Conservation (phyloP, 352 stramenopile genomes). For the Pythium plurisporium region DNA sequence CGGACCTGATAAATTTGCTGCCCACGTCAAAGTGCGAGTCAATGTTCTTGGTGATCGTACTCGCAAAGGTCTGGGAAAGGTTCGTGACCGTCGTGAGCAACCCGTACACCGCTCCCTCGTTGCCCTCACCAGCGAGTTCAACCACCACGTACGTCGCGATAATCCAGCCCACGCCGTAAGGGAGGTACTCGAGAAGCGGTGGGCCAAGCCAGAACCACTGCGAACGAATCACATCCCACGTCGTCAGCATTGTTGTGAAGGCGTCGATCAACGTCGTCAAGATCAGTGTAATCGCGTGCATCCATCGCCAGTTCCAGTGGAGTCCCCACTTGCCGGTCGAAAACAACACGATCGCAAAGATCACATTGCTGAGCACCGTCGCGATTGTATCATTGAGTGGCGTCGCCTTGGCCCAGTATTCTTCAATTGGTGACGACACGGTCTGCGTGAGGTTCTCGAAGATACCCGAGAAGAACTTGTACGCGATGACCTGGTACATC, state of each 20-base stretch:
- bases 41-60: slow-evolving; percentile 25
- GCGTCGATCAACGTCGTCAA: slow-evolving; percentile 25
- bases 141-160: slow-evolving; percentile 21
- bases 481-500: slow-evolving; percentile 17
- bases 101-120: slow-evolving; percentile 27
- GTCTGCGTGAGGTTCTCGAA: slow-evolving; percentile 13
- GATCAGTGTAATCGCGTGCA: slow-evolving; percentile 23
- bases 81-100: slow-evolving; percentile 24
- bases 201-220: slow-evolving; percentile 39
- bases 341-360: slow-evolving; percentile 15
- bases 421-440: slow-evolving; percentile 1
- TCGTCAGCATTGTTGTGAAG: slow-evolving; percentile 24
- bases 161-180: slow-evolving; percentile 23
- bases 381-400: slow-evolving; percentile 22
- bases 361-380: slow-evolving; percentile 10
- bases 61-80: slow-evolving; percentile 19
- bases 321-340: slow-evolving; percentile 25
- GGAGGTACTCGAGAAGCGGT: slow-evolving; percentile 26
- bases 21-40: slow-evolving; percentile 19
- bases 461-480: slow-evolving; percentile 11
- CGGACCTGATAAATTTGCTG: too few species aligned
- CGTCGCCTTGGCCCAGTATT: slow-evolving; percentile 19
- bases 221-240: slow-evolving; percentile 33
- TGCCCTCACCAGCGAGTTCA: slow-evolving; percentile 14
- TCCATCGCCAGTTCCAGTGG: slow-evolving; percentile 33